Evolutionary conservation across 2,329 filamentous ascomycete genomes (phyloP).

Genomic region (Huntiella abstrusa): DNA sequence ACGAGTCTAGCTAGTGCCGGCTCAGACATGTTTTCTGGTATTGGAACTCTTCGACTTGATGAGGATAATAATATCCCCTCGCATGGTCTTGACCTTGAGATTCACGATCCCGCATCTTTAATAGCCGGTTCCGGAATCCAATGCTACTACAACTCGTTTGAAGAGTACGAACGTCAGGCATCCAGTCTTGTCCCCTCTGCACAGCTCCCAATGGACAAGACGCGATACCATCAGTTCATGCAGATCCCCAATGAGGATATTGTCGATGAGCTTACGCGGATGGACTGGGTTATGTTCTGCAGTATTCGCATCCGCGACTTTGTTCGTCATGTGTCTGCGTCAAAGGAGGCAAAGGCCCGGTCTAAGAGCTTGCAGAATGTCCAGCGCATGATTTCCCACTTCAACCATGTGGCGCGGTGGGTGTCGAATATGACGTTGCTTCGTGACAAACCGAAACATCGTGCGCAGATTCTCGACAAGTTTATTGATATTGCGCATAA

Average conservation of each 20-base stretch:
- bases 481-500: conserved; percentile 83
- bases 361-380: conserved; percentile 68
- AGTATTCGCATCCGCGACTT: conserved; percentile 86
- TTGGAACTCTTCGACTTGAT: conserved; percentile 29
- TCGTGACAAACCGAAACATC: conserved; percentile 88
- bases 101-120: conserved; percentile 8
- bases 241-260: conserved; percentile 68
- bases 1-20: conserved; percentile 11
- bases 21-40: conserved; percentile 24
- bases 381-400: conserved; percentile 84
- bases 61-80: conserved; percentile 17
- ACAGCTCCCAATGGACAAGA: conserved; percentile 55
- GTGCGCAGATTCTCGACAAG: conserved; percentile 78
- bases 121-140: conserved; percentile 8
- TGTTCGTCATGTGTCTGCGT: conserved; percentile 73
- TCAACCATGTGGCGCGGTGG: conserved; percentile 71
- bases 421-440: conserved; percentile 71
- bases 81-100: conserved; percentile 13
- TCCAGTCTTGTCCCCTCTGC: conserved; percentile 50
- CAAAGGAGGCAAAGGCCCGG: conserved; percentile 49
- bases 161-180: conserved; percentile 67
- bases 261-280: conserved; percentile 78
- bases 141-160: conserved; percentile 42
- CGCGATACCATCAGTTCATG: conserved; percentile 82
- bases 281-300: conserved; percentile 97